Base-by-base conservation (phyloP, 495 filamentous ascomycete species). In the Aspergillus carlsbadensis region DNA sequence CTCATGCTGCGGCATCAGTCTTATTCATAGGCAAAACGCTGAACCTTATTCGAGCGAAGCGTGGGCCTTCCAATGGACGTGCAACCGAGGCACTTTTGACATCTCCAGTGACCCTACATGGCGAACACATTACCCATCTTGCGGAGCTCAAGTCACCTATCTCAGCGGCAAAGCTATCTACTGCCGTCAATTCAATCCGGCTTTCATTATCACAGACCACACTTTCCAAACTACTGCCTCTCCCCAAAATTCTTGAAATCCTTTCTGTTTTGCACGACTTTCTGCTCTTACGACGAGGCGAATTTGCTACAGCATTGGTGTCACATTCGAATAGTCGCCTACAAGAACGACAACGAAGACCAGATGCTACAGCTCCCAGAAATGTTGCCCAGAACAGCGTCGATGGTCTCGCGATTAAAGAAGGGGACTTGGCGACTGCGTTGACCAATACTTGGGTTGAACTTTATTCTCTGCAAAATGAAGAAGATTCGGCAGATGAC, bases 11-110 rank as follows among this genome's bases (percentile, higher is more conserved):
- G 22, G 78, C 81, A 8, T 96, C 91, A 8, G 89, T 97, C 62
- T 67, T 97, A 3, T 97, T 96, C 67, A 89, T 98, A 57, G 94
- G 94, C 1, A 87, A 87, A 56, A 93, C 90, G 0, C 74, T 97
- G 39, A 91, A 94, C 54, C 88, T 94, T 54, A 87, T 96, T 40
- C 77, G 87, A 34, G 69, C 75, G 20, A 76, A 81, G 41, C 73
- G 73, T 11, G 70, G 72, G 14, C 67, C 70, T 11, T 69, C 70
- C 13, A 64, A 65, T 15, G 60, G 65, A 2, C 56, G 67, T 14
- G 55, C 57, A 3, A 67, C 70, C 5, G 72, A 74, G 20, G 71
- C 72, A 11, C 52, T 65, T 10, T 78, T 78, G 29, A 72, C 81
- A 7, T 79, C 82, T 6, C 81, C 85, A 20, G 76, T 87, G 41